Base-by-base conservation (phyloP, 306 rosid genomes). In the Quercus mongolica region DNA sequence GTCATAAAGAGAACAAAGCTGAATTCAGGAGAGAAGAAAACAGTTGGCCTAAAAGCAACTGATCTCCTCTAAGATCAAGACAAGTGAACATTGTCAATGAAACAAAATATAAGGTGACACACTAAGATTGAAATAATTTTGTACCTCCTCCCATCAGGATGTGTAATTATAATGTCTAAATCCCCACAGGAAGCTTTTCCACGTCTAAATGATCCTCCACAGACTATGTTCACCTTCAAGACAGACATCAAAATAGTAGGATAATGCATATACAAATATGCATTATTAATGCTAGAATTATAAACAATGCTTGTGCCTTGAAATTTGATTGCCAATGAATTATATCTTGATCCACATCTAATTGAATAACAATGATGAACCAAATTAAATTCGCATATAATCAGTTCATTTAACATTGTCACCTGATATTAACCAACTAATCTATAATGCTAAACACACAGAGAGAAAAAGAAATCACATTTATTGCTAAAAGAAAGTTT, bases 131-230 rank as follows among this genome's bases (percentile, higher is more conserved):
- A 28, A 56, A 63, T 64, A 72, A 74, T 35, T 64, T 56, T 41
- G 25, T 71, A 92, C 99, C 99, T 92, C 74, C 68, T 84, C 76
- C 97, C 97, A 90, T 94, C 97, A 56, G 95, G 97, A 85, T 94
- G 97, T 51, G 97, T 94, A 61, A 92, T 83, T 81, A 94, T 74
- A 83, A 94, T 78, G 81, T 94, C 99, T 84, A 94, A 85, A 88
- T 94, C 99, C 61, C 99, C 99, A 77, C 97, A 94, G 51, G 92
- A 88, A 73, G 97, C 89, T 88, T 92, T 94, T 68, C 99, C 97
- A 21, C 97, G 95, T 79, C 97, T 87, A 83, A 78, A 94, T 77
- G 99, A 94, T 82, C 99, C 97, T 74, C 99, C 99, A 82, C 97
- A 94, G 64, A 91, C 69, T 65, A 94, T 83, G 38, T 68, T 78